Conservation (phyloP, 495 filamentous ascomycete species). For the Podospora appendiculata region DNA sequence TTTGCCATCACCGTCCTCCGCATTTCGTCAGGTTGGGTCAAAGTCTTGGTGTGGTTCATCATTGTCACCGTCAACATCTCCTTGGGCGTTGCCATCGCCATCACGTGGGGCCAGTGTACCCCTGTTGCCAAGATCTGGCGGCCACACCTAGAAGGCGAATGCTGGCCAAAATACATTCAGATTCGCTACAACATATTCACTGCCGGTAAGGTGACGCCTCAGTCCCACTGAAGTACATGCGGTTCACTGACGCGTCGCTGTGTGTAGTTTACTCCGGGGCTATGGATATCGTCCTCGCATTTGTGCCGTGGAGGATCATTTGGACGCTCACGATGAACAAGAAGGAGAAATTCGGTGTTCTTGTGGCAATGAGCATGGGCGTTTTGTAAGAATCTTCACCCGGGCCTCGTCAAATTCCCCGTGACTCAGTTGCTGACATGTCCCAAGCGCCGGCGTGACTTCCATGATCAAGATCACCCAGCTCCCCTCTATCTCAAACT, state of each 20-base stretch:
- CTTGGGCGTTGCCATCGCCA: slow-evolving; percentile 18
- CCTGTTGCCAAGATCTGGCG: slow-evolving; percentile 25
- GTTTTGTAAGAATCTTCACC: slow-evolving; percentile 14
- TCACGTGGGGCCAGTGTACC: slow-evolving; percentile 28
- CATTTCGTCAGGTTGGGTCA: slow-evolving; percentile 24
- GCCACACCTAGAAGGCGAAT: slow-evolving; percentile 21
- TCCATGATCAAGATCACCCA: slow-evolving; percentile 22
- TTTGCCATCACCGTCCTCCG: slow-evolving; percentile 28
- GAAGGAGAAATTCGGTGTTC: slow-evolving; percentile 26
- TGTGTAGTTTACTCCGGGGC: slow-evolving; percentile 20
- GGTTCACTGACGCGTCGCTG: neutral
- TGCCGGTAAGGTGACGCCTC: slow-evolving; percentile 10
- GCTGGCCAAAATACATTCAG: slow-evolving; percentile 21
- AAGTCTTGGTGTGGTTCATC: slow-evolving; percentile 23
- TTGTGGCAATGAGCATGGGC: slow-evolving; percentile 32
- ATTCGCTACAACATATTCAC: slow-evolving; percentile 28
- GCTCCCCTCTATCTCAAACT: slow-evolving; percentile 18
- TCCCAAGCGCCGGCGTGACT: slow-evolving; percentile 13
- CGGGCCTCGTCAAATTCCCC: too few species aligned
- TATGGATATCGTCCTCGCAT: slow-evolving; percentile 27
- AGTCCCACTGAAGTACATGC: neutral
- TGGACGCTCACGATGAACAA: slow-evolving; percentile 27
- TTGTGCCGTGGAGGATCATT: slow-evolving; percentile 31
- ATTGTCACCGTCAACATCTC: slow-evolving; percentile 27
- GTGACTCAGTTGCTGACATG: neutral